Evolutionary conservation across 2,329 filamentous ascomycete species (phyloP).

Genomic region (Colletotrichum simmondsii): DNA sequence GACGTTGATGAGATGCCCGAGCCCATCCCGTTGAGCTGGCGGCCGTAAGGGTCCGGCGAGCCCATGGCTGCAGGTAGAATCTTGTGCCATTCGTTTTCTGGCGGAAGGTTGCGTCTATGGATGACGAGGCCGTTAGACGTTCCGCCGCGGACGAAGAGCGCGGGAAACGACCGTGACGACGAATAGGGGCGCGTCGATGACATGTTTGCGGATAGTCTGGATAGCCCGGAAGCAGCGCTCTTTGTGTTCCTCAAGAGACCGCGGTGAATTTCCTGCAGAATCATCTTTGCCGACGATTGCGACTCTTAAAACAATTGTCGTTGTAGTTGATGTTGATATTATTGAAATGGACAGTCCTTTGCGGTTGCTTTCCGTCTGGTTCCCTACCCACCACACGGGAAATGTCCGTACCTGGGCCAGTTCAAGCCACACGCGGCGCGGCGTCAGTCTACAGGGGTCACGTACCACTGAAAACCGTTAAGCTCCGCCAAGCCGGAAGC

Average conservation of each 20-base stretch:
- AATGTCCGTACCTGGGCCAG: not conserved
- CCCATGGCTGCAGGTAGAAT: constrained; percentile 43
- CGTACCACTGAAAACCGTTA: not conserved
- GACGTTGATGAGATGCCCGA: constrained; percentile 44
- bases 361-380: not conserved
- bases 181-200: not conserved
- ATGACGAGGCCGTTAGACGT: constrained; percentile 47
- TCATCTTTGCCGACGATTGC: not conserved
- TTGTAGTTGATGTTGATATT: not conserved
- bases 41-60: constrained; percentile 36
- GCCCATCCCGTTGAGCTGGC: constrained; percentile 36
- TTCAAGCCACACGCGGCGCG: not conserved
- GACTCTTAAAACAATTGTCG: not conserved
- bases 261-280: not conserved
- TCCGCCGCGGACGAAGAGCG: constrained; percentile 50
- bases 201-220: not conserved
- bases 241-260: not conserved
- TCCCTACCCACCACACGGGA: not conserved
- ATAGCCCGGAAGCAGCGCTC: not conserved
- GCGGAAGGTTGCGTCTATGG: constrained; percentile 47
- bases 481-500: not conserved
- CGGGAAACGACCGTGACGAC: constrained; percentile 42
- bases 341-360: not conserved
- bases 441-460: not conserved
- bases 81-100: constrained; percentile 44